Evolutionary conservation across 2,329 filamentous ascomycete species (phyloP), one percentile per base, ranked within the genome.

Genomic region (Triangularia setosa): DNA sequence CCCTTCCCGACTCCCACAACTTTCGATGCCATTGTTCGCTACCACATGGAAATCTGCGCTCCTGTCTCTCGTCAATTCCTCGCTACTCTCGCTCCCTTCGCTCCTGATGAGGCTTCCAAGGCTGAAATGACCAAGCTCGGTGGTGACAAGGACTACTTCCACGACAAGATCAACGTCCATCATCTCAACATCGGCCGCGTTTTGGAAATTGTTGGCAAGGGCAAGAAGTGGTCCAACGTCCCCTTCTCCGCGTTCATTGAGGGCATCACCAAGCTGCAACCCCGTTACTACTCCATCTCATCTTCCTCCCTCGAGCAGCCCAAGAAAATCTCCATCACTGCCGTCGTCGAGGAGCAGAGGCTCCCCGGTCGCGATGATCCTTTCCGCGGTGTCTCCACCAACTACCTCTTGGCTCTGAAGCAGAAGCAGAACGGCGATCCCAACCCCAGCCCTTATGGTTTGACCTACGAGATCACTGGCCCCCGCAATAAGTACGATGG

Each of bases 241-340:
- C 96, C 95, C 16, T 98, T 99, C 80, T 97, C 95, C 8, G 88
- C 93, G 72, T 88, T 98, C 72, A 93, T 99, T 70, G 95, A 99
- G 82, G 91, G 92, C 69, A 79, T 99, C 67, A 91, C 89, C 79
- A 98, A 97, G 83, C 87, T 99, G 64, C 95, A 99, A 78, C 94
- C 95, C 44, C 92, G 95, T 58, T 99, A 98, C 84, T 99, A 99
- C 82, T 99, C 96, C 58, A 99, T 99, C 77, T 99, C 95, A 1
- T 99, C 96, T 1, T 98, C 95, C 0, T 97, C 95, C 6, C 78
- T 93, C 8, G 93, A 96, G 16, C 93, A 99, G 75, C 93, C 95
- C 75, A 89, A 96, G 79, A 94, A 93, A 81, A 93, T 99, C 70
- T 92, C 95, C 66, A 90, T 99, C 73, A 99, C 95, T 16, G 94